A percentile compares a stretch with the other conserved stretches of the same genome.
Conservation (phyloP, 1,284 basidiomycete species). For the Heterobasidion annosum region DNA sequence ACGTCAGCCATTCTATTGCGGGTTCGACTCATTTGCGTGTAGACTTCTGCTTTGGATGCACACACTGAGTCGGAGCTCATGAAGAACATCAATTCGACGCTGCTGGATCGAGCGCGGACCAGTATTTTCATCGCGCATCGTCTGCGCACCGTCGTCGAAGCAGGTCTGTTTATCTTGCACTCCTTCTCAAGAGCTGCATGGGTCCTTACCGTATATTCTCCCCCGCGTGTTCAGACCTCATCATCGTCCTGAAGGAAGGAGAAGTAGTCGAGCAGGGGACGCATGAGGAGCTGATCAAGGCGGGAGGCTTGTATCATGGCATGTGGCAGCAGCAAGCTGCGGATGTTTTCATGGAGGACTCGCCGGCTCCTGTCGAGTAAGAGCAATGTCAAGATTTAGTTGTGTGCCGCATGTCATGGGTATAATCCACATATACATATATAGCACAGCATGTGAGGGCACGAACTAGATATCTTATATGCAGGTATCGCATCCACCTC, state of each 20-base stretch:
- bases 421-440: too few relatives aligned
- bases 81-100: conserved; percentile 82
- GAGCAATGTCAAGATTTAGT: too few relatives aligned
- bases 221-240: conserved; percentile 48
- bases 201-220: background rate
- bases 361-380: background rate
- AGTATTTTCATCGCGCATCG: conserved; percentile 95
- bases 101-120: conserved; percentile 75
- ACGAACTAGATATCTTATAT: too few relatives aligned
- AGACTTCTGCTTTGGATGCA: conserved; percentile 93
- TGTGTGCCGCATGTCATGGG: too few relatives aligned
- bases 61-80: conserved; percentile 94
- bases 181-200: conserved; percentile 5
- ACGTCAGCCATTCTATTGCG: conserved; percentile 8
- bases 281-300: conserved; percentile 73
- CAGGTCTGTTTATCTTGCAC: conserved; percentile 40
- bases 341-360: conserved; percentile 13
- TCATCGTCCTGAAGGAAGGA: conserved; percentile 85
- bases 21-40: background rate
- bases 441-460: too few relatives aligned
- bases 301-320: conserved; percentile 68
- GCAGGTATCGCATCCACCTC: too few relatives aligned
- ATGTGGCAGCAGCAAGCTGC: conserved; percentile 83
- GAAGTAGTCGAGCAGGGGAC: conserved; percentile 87
- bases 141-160: conserved; percentile 83